phyloP scores from a whole-genome alignment of 768 basidiomycete genomes.

The Cyathus striatus region DNA sequence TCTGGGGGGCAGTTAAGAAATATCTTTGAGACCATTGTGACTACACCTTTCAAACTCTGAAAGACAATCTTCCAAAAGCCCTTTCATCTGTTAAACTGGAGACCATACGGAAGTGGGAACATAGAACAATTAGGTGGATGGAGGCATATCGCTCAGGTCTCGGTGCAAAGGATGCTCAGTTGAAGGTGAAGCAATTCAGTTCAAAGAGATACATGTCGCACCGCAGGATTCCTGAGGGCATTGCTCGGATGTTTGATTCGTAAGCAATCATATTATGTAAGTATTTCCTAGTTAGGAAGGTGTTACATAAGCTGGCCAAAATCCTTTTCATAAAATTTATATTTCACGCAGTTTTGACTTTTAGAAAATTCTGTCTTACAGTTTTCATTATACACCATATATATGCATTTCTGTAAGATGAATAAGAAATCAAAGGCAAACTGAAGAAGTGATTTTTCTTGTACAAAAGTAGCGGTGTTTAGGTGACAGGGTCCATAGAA shows the following conservation, averaged over 20 bases:
- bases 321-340: conserved; percentile 2
- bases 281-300: conserved; percentile 7
- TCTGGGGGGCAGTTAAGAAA: neutral
- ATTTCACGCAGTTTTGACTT: conserved; percentile 14
- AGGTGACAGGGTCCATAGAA: no score
- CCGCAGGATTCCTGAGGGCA: neutral
- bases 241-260: neutral
- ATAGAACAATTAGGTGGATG: neutral
- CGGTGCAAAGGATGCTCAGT: neutral
- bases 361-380: no score
- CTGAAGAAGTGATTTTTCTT: no score
- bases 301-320: conserved; percentile 10
- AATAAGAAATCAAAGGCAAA: no score
- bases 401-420: no score
- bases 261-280: no score
- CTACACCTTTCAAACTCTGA: neutral
- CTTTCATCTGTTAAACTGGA: neutral
- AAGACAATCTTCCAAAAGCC: neutral
- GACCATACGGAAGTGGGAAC: neutral
- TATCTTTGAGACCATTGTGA: neutral
- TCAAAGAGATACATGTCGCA: neutral
- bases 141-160: neutral
- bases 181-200: neutral
- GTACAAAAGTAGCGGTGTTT: no score
- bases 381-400: no score